Evolutionary conservation across 2,329 filamentous ascomycete genomes (phyloP).

Genomic region (Ophiostoma ips): DNA sequence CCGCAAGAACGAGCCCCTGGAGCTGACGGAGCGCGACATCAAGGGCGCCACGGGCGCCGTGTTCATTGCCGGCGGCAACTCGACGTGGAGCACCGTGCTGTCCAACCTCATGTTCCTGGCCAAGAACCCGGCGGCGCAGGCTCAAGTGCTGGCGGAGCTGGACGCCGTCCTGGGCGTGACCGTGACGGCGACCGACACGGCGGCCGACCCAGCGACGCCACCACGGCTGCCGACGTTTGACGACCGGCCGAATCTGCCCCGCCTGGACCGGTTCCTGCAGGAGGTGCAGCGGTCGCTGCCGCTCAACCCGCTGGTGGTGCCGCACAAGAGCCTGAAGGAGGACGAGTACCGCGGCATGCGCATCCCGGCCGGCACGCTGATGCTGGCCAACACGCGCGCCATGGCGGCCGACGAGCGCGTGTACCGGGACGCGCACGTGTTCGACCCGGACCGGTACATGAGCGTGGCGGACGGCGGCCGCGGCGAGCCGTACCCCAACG

Average conservation of each 20-base stretch:
- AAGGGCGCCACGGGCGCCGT: conserved; percentile 35
- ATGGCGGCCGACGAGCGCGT: conserved; percentile 28
- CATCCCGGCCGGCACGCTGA: conserved; percentile 38
- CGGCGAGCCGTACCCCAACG: conserved; percentile 31
- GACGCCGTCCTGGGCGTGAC: conserved; percentile 30
- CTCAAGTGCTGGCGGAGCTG: conserved; percentile 31
- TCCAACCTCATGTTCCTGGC: conserved; percentile 29
- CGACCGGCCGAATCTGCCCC: conserved; percentile 29
- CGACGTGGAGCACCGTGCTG: conserved; percentile 28
- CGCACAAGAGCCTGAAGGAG: conserved; percentile 38
- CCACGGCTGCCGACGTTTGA: conserved; percentile 29
- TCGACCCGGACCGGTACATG: conserved; percentile 32
- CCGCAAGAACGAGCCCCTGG: conserved; percentile 17
- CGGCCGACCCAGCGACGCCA: no score
- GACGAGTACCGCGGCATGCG: conserved; percentile 43
- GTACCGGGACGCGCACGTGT: conserved; percentile 28
- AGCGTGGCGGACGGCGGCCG: conserved; percentile 8
- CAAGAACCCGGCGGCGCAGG: conserved; percentile 28
- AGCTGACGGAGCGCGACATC: conserved; percentile 29
- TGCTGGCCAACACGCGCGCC: conserved; percentile 29
- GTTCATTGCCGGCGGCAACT: conserved; percentile 33
- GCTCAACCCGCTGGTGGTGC: conserved; percentile 35
- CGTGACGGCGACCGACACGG: no score
- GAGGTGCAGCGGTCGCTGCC: conserved; percentile 32
- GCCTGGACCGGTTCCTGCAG: conserved; percentile 32